Evolutionary conservation across 1,139 yeast species (phyloP).

Genomic region (Taphrina confusa): DNA sequence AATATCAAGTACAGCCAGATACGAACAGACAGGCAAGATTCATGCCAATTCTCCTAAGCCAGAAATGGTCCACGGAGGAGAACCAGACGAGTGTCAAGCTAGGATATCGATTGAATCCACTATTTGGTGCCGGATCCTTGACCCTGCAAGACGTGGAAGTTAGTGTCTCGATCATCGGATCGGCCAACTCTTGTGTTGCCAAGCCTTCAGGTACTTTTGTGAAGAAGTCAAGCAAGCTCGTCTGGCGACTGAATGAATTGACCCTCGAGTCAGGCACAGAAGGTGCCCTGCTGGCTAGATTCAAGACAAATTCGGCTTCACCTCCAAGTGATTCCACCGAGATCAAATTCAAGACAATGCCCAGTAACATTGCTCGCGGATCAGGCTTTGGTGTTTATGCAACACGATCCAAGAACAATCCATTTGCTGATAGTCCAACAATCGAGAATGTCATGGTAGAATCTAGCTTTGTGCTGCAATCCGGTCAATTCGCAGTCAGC

Average conservation of each 20-base stretch:
- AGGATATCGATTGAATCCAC: constrained; percentile 62
- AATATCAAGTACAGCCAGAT: constrained; percentile 55
- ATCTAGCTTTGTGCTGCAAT: constrained; percentile 2
- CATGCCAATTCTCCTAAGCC: constrained; percentile 69
- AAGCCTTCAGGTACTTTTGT: constrained; percentile 86
- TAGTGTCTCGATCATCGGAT: constrained; percentile 55
- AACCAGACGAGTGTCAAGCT: constrained; percentile 83
- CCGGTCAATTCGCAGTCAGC: constrained; percentile 6
- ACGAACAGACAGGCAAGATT: constrained; percentile 50
- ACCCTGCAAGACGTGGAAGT: constrained; percentile 60
- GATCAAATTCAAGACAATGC: constrained; percentile 19
- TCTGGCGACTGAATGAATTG: constrained; percentile 49
- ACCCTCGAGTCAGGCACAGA: constrained; percentile 68
- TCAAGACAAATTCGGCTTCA: constrained; percentile 45
- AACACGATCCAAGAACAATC: constrained; percentile 18
- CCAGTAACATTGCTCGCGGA: constrained; percentile 28
- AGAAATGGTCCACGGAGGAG: constrained; percentile 85
- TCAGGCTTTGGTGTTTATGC: constrained; percentile 30
- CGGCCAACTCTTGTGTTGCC: constrained; percentile 69
- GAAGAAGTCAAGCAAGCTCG: constrained; percentile 76
- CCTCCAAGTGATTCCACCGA: constrained; percentile 6
- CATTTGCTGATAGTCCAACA: constrained; percentile 19
- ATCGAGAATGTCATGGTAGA: constrained; percentile 26
- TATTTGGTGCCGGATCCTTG: constrained; percentile 51
- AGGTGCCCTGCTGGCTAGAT: constrained; percentile 50